phyloP scores from a whole-genome alignment of 2,329 filamentous ascomycete species.

The Gnomoniopsis smithogilvyi region DNA sequence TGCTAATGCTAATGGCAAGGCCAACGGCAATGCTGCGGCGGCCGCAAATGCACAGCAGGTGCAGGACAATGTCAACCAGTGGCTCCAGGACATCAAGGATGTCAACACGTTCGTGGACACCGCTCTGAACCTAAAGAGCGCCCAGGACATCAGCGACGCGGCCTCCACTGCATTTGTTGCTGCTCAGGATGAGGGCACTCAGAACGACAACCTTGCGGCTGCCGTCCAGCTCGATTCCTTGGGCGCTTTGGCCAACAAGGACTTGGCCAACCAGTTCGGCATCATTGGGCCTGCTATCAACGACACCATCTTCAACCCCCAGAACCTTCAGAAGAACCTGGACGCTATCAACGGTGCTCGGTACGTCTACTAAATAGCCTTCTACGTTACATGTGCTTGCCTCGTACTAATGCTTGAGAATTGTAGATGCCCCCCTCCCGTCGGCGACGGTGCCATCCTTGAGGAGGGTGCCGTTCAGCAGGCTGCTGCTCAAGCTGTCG shows the following conservation, averaged over 20 bases:
- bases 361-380: constrained; percentile 1
- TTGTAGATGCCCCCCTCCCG: constrained; percentile 7
- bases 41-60: background rate
- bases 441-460: constrained; percentile 5
- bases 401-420: background rate
- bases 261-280: constrained; percentile 5
- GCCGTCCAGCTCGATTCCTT: constrained; percentile 6
- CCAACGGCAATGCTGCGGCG: background rate
- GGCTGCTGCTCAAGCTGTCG: constrained; percentile 4
- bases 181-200: constrained; percentile 9
- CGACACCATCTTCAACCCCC: constrained; percentile 9
- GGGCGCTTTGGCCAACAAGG: background rate
- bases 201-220: background rate
- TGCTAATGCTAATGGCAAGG: background rate
- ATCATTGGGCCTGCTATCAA: constrained; percentile 12
- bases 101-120: constrained; percentile 12
- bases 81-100: constrained; percentile 6
- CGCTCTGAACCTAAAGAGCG: background rate
- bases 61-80: background rate
- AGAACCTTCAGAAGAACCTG: constrained; percentile 11
- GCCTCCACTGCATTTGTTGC: constrained; percentile 4
- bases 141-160: constrained; percentile 7
- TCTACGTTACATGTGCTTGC: background rate
- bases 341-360: constrained; percentile 14
- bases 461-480: constrained; percentile 13